Conservation (phyloP, 306 rosid genomes). For the Sphenostylis stenocarpa region DNA sequence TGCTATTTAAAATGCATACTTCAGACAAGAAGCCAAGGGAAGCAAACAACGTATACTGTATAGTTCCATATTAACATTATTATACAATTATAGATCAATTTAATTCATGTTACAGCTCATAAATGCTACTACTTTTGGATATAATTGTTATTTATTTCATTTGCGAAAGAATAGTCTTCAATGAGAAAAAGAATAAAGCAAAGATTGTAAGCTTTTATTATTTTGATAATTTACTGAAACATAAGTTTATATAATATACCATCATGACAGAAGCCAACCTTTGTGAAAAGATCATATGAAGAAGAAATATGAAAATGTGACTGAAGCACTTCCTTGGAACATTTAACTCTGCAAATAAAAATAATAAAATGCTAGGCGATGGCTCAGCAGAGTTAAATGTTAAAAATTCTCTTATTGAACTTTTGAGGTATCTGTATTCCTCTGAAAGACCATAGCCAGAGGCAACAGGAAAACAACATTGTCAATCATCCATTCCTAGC, state of each 20-base stretch:
- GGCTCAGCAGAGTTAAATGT: constrained; percentile 50
- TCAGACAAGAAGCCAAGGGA: constrained; percentile 5
- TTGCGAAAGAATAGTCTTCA: not conserved
- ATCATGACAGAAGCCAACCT: not conserved
- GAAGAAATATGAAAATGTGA: constrained; percentile 11
- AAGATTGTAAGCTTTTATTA: not conserved
- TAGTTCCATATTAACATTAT: not conserved
- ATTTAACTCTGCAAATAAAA: constrained; percentile 5
- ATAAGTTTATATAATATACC: not conserved
- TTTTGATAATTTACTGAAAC: not conserved
- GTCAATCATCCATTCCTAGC: constrained; percentile 86
- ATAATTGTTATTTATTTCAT: not conserved
- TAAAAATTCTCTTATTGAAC: constrained; percentile 74
- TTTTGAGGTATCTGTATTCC: constrained; percentile 74
- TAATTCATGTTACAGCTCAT: not conserved
- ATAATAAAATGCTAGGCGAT: not conserved
- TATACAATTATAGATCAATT: not conserved
- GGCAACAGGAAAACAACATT: constrained; percentile 79
- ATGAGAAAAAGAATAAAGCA: not conserved
- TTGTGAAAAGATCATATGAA: constrained; percentile 20
- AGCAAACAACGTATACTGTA: constrained; percentile 22
- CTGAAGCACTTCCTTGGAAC: constrained; percentile 10
- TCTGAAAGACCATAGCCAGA: constrained; percentile 76
- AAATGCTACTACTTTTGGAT: not conserved
- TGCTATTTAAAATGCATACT: not conserved